Percentiles rank a stretch among this genome's conserved stretches.
These are phyloP conservation scores for Fraxinus cuspidata DNA, from an alignment of 257 asterid species.

Conservation along the genomic window DNA sequence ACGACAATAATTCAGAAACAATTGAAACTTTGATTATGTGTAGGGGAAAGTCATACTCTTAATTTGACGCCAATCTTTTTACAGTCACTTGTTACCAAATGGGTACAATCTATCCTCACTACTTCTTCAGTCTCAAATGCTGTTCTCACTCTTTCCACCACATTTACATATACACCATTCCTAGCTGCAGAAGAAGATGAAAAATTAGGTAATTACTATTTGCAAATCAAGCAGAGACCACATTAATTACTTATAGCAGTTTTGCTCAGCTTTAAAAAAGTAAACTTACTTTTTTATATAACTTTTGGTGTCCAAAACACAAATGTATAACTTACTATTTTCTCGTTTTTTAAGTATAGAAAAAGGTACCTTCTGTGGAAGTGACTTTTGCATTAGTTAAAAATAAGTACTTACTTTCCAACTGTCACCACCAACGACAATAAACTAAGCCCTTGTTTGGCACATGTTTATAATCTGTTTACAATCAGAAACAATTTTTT, in stretches of 20 bases:
- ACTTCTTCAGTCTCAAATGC: conserved; percentile 78
- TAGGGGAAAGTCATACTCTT: conserved; percentile 47
- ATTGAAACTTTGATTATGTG: conserved; percentile 4
- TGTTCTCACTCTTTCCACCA: conserved; percentile 68
- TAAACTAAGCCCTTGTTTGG: neutral
- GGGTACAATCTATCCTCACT: conserved; percentile 72
- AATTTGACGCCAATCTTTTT: conserved; percentile 87
- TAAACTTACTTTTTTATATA: neutral
- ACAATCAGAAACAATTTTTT: too few species aligned
- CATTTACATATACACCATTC: conserved; percentile 87
- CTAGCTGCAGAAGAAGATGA: conserved; percentile 52
- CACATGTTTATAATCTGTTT: too few species aligned
- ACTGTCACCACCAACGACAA: neutral
- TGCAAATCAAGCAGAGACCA: neutral
- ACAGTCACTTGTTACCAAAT: conserved; percentile 83
- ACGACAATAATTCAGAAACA: conserved; percentile 5
- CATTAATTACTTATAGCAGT: neutral
- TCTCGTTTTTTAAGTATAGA: neutral
- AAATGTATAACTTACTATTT: neutral
- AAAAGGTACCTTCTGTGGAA: neutral
- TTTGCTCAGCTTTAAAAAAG: neutral
- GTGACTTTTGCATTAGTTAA: neutral
- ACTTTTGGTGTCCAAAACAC: neutral
- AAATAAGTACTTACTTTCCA: neutral
- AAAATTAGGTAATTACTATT: conserved; percentile 11